These are phyloP conservation scores for Macrophomina pseudophaseolina DNA, from an alignment of 2,329 filamentous ascomycete genomes.

Conservation along the genomic window DNA sequence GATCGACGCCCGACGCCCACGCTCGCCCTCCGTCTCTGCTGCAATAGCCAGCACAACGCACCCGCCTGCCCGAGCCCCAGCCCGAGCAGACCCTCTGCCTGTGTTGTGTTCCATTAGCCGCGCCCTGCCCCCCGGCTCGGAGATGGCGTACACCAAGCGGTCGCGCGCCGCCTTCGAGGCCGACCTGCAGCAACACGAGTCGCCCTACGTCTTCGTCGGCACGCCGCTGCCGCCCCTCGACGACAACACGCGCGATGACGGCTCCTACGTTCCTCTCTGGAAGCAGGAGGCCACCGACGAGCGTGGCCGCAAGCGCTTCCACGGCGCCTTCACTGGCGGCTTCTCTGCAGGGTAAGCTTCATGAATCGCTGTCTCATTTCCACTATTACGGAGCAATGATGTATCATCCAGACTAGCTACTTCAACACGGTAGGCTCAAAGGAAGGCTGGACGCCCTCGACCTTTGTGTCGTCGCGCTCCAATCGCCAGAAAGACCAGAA, in stretches of 20 bases:
- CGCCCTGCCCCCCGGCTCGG: constrained; percentile 4
- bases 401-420: constrained; percentile 55
- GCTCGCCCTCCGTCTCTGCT: neutral
- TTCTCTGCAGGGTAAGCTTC: constrained; percentile 88
- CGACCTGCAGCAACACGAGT: constrained; percentile 68
- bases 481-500: constrained; percentile 73
- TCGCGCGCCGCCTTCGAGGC: constrained; percentile 78
- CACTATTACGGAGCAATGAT: constrained; percentile 1
- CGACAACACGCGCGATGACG: constrained; percentile 80
- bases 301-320: constrained; percentile 83
- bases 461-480: constrained; percentile 86
- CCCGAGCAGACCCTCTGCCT: constrained; percentile 7
- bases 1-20: constrained; percentile 14
- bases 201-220: constrained; percentile 80
- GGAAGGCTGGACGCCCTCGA: constrained; percentile 93
- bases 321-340: constrained; percentile 95
- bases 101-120: neutral
- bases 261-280: constrained; percentile 93
- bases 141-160: constrained; percentile 65
- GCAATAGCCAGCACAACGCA: neutral
- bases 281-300: constrained; percentile 98
- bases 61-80: constrained; percentile 3
- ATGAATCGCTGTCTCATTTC: neutral
- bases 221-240: constrained; percentile 82
- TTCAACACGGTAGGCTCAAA: constrained; percentile 99